Evolutionary conservation across 1,284 basidiomycete species (phyloP).

Genomic region (Meripilus lineatus): DNA sequence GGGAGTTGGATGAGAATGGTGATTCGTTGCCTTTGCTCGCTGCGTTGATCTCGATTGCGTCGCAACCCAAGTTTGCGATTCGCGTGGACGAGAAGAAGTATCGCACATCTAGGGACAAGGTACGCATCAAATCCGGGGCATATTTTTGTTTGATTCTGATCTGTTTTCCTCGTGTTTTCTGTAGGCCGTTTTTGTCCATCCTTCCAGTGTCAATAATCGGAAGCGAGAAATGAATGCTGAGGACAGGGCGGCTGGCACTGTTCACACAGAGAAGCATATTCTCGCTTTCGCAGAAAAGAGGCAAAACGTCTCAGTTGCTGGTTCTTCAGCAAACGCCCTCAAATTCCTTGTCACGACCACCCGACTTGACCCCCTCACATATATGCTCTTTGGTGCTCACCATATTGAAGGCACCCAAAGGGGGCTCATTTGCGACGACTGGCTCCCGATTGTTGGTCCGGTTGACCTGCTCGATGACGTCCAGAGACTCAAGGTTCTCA

Average conservation of each 20-base stretch:
- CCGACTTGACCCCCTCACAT: conserved; percentile 85
- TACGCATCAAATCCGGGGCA: no score
- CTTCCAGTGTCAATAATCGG: conserved; percentile 82
- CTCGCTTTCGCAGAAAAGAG: conserved; percentile 87
- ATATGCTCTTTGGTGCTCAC: conserved; percentile 90
- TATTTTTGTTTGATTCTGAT: no score
- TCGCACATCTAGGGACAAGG: conserved; percentile 85
- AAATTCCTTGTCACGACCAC: conserved; percentile 82
- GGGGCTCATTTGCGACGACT: conserved; percentile 84
- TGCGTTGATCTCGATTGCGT: conserved; percentile 82
- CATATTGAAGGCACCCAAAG: conserved; percentile 62
- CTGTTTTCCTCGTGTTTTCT: no score
- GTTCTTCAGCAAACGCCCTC: conserved; percentile 42
- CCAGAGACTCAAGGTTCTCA: conserved; percentile 75
- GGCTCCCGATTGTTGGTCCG: conserved; percentile 85
- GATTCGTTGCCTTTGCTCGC: conserved; percentile 79
- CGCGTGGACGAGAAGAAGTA: conserved; percentile 70
- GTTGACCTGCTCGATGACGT: conserved; percentile 79
- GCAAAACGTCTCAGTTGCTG: conserved; percentile 59
- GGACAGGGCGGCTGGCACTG: conserved; percentile 24
- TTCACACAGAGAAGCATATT: conserved; percentile 73
- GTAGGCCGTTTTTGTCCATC: conserved; percentile 74
- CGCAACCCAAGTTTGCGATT: conserved; percentile 93
- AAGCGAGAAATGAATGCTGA: conserved; percentile 42
- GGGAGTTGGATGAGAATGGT: conserved; percentile 70